Base-by-base conservation (phyloP, 495 filamentous ascomycete genomes). In the Neurospora terricola region DNA sequence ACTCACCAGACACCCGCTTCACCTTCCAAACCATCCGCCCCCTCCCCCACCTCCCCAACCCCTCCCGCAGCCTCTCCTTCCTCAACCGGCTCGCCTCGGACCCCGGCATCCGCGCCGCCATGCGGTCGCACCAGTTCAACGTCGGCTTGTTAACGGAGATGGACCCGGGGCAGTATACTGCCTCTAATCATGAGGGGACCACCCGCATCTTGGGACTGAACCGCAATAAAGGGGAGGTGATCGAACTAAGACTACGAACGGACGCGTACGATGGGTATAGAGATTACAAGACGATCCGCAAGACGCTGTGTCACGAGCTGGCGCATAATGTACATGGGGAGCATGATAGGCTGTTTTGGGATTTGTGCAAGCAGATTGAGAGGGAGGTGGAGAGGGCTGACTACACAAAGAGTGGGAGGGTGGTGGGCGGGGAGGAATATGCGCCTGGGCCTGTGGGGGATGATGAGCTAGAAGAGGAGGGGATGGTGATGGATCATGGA, bases 91-190 rank as follows among this genome's bases (percentile, higher is more conserved):
- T 99, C 7, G 88, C 88, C 75, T 86, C 88, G 72, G 96, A 99
- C 84, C 89, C 93, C 0, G 96, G 96, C 45, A 96, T 99, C 82
- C 88, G 88, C 72, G 82, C 89, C 34, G 86, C 90, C 18, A 99
- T 99, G 96, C 81, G 86, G 11, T 88, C 88, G 72, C 94, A 97
- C 83, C 87, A 89, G 62, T 97, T 96, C 85, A 88, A 87, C 68
- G 96, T 99, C n/a, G 90, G 90, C 1, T 80, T 98, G 21, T 85
- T 99, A 4, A 97, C 94, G 5, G 96, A 99, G 81, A 98, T 99
- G 95, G 90, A 98, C 76, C 96, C 96, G 1, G 83, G 89, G 0
- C 87, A 90, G 72, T 36, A 30, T 91, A 98, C 79, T 97, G 95
- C 4, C 76, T 75, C 79, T 0, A 92, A 88, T 18, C 89, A 89